A percentile compares a stretch with the other conserved stretches of the same genome.
These are phyloP conservation scores for Colletotrichum chrysophilum DNA, from an alignment of 2,329 filamentous ascomycete genomes.

Conservation along the genomic window DNA sequence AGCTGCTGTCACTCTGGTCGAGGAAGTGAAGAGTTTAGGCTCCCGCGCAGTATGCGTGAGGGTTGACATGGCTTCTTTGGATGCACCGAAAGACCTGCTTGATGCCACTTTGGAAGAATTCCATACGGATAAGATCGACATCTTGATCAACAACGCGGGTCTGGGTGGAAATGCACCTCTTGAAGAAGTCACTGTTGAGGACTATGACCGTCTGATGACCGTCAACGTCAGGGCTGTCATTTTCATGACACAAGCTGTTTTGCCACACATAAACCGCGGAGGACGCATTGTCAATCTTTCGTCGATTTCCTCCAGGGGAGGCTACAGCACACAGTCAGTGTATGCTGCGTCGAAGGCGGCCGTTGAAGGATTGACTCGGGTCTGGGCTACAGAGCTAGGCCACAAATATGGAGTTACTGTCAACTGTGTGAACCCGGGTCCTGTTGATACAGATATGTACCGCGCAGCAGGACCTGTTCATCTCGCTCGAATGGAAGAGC, in stretches of 20 bases:
- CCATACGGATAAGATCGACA: slow-evolving; percentile 1
- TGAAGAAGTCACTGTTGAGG: not conserved
- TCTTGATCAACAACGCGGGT: slow-evolving; percentile 8
- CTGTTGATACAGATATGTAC: slow-evolving; percentile 26
- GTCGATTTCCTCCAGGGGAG: slow-evolving; percentile 34
- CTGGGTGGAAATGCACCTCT: not conserved
- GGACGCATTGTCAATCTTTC: slow-evolving; percentile 40
- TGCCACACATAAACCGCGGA: slow-evolving; percentile 31
- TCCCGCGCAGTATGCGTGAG: not conserved
- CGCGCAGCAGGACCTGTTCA: slow-evolving; percentile 1
- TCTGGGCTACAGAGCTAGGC: slow-evolving; percentile 37
- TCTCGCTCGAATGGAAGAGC: slow-evolving; percentile 6
- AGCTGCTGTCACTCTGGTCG: not conserved
- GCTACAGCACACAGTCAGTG: slow-evolving; percentile 30
- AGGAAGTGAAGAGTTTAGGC: not conserved
- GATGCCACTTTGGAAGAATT: not conserved
- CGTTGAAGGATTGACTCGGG: slow-evolving; percentile 29
- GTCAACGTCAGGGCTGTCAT: slow-evolving; percentile 23
- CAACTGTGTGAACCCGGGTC: slow-evolving; percentile 36
- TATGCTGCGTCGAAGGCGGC: slow-evolving; percentile 41
- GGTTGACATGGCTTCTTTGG: not conserved
- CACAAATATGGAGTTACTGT: slow-evolving; percentile 31
- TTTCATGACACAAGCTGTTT: slow-evolving; percentile 34
- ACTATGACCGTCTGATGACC: slow-evolving; percentile 1
- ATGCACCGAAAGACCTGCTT: not conserved